These are phyloP conservation scores for Tetraselmis striata DNA, from an alignment of 139 green algal species.

Conservation along the genomic window DNA sequence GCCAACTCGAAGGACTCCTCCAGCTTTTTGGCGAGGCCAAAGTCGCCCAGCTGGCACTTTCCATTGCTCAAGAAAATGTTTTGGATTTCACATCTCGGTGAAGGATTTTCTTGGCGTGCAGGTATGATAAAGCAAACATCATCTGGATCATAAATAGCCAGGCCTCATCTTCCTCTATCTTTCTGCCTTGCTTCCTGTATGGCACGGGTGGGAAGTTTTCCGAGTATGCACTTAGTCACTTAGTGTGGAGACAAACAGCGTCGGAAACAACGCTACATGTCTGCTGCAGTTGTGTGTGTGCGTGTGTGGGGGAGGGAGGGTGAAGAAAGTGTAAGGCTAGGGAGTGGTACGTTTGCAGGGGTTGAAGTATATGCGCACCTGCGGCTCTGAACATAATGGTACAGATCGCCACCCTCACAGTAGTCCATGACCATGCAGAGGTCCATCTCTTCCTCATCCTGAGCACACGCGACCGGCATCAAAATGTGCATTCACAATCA, in stretches of 20 bases:
- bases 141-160: conserved; percentile 1
- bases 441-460: neutral
- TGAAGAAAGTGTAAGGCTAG: no score
- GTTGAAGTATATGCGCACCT: no score
- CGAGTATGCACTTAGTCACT: no score
- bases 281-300: no score
- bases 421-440: neutral
- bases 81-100: conserved; percentile 10
- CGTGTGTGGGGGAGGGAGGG: no score
- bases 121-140: conserved; percentile 1
- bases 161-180: neutral
- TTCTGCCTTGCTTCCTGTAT: neutral
- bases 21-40: conserved; percentile 6
- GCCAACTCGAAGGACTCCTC: conserved; percentile 12
- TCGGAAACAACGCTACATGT: neutral
- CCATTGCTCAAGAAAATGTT: conserved; percentile 9
- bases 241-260: neutral
- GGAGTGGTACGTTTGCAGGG: no score
- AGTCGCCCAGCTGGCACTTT: conserved; percentile 6
- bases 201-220: no score
- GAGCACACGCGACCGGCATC: no score
- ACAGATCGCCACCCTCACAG: neutral
- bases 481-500: neutral
- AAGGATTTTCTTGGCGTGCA: conserved; percentile 9
- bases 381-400: neutral